These are phyloP conservation scores for Penicillium hesseltinei DNA, from an alignment of 2,329 filamentous ascomycete species.

Conservation along the genomic window DNA sequence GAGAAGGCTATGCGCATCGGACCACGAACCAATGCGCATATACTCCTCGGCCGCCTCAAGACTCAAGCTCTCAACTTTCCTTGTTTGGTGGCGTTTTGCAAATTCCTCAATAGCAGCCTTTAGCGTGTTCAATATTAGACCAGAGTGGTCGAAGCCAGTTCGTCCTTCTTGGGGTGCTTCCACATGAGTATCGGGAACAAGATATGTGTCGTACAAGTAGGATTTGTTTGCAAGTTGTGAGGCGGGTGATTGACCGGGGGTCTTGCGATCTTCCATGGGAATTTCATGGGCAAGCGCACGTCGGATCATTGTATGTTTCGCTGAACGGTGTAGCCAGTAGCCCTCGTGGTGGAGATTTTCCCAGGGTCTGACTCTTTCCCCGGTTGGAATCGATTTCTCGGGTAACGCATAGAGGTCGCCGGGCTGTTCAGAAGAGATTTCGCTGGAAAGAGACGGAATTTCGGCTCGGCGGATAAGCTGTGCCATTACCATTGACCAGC, in stretches of 20 bases:
- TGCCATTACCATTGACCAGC: constrained; percentile 64
- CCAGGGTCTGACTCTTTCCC: constrained; percentile 56
- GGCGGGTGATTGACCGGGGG: constrained; percentile 56
- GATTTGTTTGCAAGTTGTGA: constrained; percentile 55
- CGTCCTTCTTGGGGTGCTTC: constrained; percentile 50
- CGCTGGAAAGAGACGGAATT: constrained; percentile 45
- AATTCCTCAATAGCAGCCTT: constrained; percentile 53
- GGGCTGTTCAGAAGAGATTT: constrained; percentile 24
- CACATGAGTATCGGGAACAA: constrained; percentile 58
- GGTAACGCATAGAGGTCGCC: constrained; percentile 38
- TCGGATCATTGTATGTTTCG: constrained; percentile 52
- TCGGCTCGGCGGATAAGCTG: constrained; percentile 56
- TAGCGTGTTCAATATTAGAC: constrained; percentile 50
- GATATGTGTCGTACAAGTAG: constrained; percentile 58
- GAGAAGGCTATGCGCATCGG: constrained; percentile 52
- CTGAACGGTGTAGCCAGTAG: constrained; percentile 59
- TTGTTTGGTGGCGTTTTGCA: constrained; percentile 50
- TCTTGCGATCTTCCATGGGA: constrained; percentile 57
- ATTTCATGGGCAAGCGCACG: constrained; percentile 55
- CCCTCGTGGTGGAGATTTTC: constrained; percentile 61
- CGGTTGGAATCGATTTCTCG: constrained; percentile 51
- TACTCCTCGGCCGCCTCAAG: constrained; percentile 57
- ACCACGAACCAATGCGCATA: constrained; percentile 50
- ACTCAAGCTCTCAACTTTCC: constrained; percentile 55
- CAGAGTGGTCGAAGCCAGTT: constrained; percentile 52